Percentiles rank a stretch among this genome's conserved stretches.
Evolutionary conservation across 208 protist species (phyloP).

Genomic region (Wallacemonas sp.): DNA sequence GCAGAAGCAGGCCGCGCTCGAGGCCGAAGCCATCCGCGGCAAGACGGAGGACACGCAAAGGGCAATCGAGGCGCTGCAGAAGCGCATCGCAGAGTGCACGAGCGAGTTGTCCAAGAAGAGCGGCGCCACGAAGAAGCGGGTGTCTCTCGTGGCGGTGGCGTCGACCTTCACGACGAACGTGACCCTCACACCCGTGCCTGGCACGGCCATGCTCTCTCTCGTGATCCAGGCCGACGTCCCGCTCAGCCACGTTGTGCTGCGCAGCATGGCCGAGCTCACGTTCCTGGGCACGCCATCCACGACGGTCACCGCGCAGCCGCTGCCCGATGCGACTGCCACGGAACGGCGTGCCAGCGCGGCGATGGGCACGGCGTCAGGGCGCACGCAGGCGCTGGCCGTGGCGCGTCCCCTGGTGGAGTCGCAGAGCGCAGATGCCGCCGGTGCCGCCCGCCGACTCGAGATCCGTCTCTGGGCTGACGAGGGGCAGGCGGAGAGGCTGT

Average conservation of each 20-base stretch:
- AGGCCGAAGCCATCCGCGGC: slow-evolving; percentile 21
- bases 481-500: slow-evolving; percentile 42
- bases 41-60: slow-evolving; percentile 35
- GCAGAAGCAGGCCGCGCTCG: slow-evolving; percentile 15
- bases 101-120: slow-evolving; percentile 39
- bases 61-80: slow-evolving; percentile 52
- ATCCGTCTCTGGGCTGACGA: slow-evolving; percentile 63
- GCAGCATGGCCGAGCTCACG: slow-evolving; percentile 34
- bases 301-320: slow-evolving; percentile 29
- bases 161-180: slow-evolving; percentile 65
- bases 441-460: slow-evolving; percentile 40
- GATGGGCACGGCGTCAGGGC: not conserved
- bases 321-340: not conserved
- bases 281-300: slow-evolving; percentile 49
- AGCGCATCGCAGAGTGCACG: slow-evolving; percentile 36
- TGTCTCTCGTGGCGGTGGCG: slow-evolving; percentile 48
- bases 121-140: slow-evolving; percentile 16
- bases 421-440: slow-evolving; percentile 20
- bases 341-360: not conserved
- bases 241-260: slow-evolving; percentile 52
- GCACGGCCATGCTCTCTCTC: slow-evolving; percentile 54
- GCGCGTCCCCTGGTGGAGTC: slow-evolving; percentile 25
- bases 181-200: slow-evolving; percentile 45
- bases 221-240: slow-evolving; percentile 60
- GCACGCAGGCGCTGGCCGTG: slow-evolving; percentile 20